Evolutionary conservation across 768 basidiomycete species (phyloP).

Genomic region (Phlebiopsis gigantea): DNA sequence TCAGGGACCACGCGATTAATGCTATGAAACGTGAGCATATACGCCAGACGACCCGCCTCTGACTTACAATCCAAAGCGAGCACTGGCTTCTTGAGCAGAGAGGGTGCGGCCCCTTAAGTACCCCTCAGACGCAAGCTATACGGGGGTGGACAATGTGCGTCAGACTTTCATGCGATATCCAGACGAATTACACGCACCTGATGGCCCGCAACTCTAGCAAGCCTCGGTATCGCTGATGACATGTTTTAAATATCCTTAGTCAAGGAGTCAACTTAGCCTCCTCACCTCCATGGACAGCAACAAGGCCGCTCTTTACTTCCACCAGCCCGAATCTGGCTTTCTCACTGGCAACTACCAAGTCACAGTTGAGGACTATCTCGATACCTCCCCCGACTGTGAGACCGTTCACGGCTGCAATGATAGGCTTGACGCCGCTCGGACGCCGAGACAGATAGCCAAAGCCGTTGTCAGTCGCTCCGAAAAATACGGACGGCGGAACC

Average conservation of each 20-base stretch:
- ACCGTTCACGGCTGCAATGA: conserved; percentile 77
- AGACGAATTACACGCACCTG: conserved; percentile 50
- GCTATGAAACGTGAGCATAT: conserved; percentile 27
- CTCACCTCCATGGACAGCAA: conserved; percentile 67
- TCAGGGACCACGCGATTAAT: conserved; percentile 65
- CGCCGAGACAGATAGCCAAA: conserved; percentile 74
- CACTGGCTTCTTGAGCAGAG: conserved; percentile 60
- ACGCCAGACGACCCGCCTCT: conserved; percentile 27
- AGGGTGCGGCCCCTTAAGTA: conserved; percentile 68
- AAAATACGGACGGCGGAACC: neutral
- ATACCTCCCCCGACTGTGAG: conserved; percentile 34
- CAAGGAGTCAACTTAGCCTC: conserved; percentile 2
- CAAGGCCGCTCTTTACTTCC: conserved; percentile 71
- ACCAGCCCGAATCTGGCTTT: conserved; percentile 68
- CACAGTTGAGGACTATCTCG: conserved; percentile 59
- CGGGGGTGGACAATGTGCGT: neutral
- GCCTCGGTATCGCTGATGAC: conserved; percentile 49
- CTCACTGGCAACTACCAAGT: conserved; percentile 63
- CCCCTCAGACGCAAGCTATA: conserved; percentile 67
- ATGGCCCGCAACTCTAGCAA: conserved; percentile 62
- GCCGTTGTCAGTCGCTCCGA: conserved; percentile 36
- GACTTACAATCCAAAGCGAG: conserved; percentile 66
- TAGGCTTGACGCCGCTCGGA: conserved; percentile 54
- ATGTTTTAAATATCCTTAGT: neutral
- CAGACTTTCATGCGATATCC: conserved; percentile 2